A percentile compares a stretch with the other conserved stretches of the same genome.
phyloP scores from a whole-genome alignment of 129 eudicot genomes.

The Gnaphalium uliginosum region DNA sequence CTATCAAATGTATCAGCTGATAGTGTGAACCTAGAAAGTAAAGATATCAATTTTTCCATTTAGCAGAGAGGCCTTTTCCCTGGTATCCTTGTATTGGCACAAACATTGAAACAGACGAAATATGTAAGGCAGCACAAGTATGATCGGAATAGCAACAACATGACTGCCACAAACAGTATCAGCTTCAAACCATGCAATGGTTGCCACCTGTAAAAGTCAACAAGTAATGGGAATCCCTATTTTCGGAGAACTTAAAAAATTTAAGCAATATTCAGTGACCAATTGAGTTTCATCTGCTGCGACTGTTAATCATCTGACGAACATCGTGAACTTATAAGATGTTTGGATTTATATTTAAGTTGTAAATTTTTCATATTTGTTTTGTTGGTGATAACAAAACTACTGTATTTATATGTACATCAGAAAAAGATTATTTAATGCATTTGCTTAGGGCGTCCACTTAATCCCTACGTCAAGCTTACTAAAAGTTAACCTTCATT shows the following conservation, averaged over 20 bases:
- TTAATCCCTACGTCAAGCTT: no score
- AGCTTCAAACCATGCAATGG: conserved; percentile 98
- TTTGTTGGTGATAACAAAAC: conserved; percentile 7
- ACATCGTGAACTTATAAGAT: no score
- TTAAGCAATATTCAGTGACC: no score
- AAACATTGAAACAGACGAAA: conserved; percentile 94
- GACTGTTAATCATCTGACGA: no score
- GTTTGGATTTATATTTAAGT: not conserved
- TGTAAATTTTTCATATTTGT: not conserved
- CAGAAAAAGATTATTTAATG: not conserved
- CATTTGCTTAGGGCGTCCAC: no score
- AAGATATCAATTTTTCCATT: conserved; percentile 54
- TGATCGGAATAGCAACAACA: conserved; percentile 80
- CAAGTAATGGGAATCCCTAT: conserved; percentile 4
- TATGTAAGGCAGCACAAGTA: conserved; percentile 85
- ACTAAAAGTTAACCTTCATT: no score
- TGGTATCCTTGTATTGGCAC: conserved; percentile 90
- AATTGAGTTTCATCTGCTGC: no score
- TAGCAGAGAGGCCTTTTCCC: conserved; percentile 69
- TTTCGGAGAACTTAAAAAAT: not conserved
- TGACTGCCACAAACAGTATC: conserved; percentile 97
- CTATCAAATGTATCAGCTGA: no score
- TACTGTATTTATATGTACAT: not conserved
- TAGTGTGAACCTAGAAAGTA: no score
- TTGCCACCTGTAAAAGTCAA: conserved; percentile 68